Conservation (phyloP, 345 rosid species). For the Eucalyptus viminalis region DNA sequence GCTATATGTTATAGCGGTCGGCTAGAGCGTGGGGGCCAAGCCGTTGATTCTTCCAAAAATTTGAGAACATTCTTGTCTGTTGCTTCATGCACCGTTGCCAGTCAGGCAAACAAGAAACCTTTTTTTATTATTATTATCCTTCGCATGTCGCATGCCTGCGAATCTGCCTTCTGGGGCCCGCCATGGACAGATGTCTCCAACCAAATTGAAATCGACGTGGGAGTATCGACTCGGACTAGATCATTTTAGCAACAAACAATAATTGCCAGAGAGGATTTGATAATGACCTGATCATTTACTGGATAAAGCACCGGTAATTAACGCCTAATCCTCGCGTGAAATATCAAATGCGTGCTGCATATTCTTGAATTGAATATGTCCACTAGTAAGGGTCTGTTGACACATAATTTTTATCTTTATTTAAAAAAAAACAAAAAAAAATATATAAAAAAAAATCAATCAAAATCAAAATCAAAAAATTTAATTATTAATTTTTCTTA, state of each 20-base stretch:
- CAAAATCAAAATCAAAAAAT: no score
- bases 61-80: not conserved
- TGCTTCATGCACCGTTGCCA: not conserved
- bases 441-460: no score
- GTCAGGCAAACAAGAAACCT: not conserved
- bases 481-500: no score
- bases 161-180: not conserved
- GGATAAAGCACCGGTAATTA: not conserved
- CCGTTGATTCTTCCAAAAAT: not conserved
- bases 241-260: not conserved
- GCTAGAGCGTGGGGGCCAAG: not conserved
- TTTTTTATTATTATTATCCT: not conserved
- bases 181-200: not conserved
- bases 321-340: not conserved
- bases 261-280: not conserved
- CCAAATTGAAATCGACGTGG: not conserved
- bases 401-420: no score
- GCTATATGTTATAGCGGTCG: not conserved
- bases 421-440: no score
- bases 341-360: not conserved
- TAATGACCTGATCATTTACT: not conserved
- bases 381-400: not conserved
- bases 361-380: not conserved
- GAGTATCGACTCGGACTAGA: not conserved
- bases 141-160: not conserved